Evolutionary conservation across 495 filamentous ascomycete species (phyloP).

Genomic region (Neurospora discreta): DNA sequence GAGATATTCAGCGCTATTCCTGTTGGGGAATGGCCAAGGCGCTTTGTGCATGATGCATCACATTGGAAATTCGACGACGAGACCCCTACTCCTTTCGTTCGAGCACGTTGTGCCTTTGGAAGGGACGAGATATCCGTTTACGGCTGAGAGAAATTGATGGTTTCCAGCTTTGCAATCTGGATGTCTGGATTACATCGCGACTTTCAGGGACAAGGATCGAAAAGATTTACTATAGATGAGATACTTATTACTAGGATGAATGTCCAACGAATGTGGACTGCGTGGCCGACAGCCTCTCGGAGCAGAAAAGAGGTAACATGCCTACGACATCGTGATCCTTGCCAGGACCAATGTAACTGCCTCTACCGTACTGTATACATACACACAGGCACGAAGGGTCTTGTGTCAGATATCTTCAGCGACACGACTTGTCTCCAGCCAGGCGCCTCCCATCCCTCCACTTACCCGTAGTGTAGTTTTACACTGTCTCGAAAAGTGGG

Average conservation of each 20-base stretch:
- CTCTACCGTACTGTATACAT: too few relatives aligned
- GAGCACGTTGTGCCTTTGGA: background rate
- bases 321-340: background rate
- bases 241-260: background rate
- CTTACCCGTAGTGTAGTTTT: background rate
- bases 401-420: background rate
- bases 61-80: background rate
- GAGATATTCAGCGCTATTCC: background rate
- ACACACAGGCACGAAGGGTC: background rate
- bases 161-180: background rate
- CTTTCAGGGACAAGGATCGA: background rate
- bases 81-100: background rate
- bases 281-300: background rate
- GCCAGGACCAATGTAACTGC: background rate
- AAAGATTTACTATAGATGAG: background rate
- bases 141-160: background rate
- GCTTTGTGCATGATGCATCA: background rate
- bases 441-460: background rate
- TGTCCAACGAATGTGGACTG: background rate
- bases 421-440: background rate
- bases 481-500: background rate
- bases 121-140: background rate
- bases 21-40: background rate
- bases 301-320: background rate
- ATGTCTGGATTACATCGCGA: background rate